Conservation (phyloP, 2,329 filamentous ascomycete species). For the Cercospora berteroae region DNA sequence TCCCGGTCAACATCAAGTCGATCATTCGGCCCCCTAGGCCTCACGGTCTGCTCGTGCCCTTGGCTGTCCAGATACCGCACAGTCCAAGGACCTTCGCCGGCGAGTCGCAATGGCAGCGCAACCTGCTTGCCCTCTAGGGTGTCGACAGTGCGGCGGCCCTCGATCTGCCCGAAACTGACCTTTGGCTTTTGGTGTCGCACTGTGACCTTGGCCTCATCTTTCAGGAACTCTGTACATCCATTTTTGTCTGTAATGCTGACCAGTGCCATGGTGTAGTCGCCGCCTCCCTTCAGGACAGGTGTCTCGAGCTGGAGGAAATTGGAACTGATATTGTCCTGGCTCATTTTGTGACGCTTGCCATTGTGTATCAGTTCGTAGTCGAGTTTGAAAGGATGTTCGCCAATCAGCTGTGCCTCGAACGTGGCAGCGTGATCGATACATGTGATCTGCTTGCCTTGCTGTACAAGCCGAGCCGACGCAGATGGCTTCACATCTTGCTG, state of each 20-base stretch:
- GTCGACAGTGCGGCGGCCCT: slow-evolving; percentile 71
- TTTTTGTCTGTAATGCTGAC: slow-evolving; percentile 83
- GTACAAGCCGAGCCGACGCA: slow-evolving; percentile 70
- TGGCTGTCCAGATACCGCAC: slow-evolving; percentile 63
- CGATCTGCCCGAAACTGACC: slow-evolving; percentile 79
- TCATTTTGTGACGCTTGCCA: slow-evolving; percentile 73
- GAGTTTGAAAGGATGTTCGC: slow-evolving; percentile 82
- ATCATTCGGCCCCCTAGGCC: slow-evolving; percentile 38
- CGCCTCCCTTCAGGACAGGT: slow-evolving; percentile 70
- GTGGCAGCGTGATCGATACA: slow-evolving; percentile 81
- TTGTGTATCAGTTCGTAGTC: slow-evolving; percentile 93
- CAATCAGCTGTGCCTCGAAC: slow-evolving; percentile 70
- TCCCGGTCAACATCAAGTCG: slow-evolving; percentile 29
- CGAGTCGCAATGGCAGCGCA: slow-evolving; percentile 76
- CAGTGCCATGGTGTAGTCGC: slow-evolving; percentile 84
- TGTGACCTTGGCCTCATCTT: slow-evolving; percentile 79
- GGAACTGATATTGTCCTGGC: slow-evolving; percentile 61
- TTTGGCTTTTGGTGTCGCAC: slow-evolving; percentile 87
- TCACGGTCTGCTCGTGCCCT: slow-evolving; percentile 41
- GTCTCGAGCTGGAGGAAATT: slow-evolving; percentile 71
- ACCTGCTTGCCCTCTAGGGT: slow-evolving; percentile 74
- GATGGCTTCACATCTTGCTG: slow-evolving; percentile 93
- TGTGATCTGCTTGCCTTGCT: slow-evolving; percentile 59
- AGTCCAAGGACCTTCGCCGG: slow-evolving; percentile 81
- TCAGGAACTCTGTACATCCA: slow-evolving; percentile 80